phyloP scores from a whole-genome alignment of 495 filamentous ascomycete species.

The Aspergillus leporis region DNA sequence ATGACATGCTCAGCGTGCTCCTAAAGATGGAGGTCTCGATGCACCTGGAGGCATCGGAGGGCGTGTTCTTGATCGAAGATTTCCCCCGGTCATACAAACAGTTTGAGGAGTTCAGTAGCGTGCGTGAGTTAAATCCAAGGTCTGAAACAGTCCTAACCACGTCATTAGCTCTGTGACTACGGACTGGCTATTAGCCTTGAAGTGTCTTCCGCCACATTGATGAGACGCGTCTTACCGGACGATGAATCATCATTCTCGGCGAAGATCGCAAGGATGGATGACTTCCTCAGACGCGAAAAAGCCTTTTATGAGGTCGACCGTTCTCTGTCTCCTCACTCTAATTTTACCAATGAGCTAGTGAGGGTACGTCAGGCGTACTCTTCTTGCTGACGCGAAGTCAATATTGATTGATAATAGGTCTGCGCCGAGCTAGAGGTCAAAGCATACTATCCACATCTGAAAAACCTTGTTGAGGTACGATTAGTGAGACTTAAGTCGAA shows the following conservation, averaged over 20 bases:
- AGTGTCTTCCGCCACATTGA: neutral
- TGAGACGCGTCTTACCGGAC: neutral
- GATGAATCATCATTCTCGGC: neutral
- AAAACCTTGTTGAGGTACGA: neutral
- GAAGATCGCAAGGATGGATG: neutral
- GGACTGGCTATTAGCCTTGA: neutral
- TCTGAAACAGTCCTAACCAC: neutral
- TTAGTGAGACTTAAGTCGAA: neutral
- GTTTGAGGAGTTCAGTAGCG: neutral
- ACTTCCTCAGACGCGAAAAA: neutral
- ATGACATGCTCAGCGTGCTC: neutral
- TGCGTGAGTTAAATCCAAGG: neutral
- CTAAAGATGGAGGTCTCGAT: neutral
- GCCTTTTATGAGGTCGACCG: neutral
- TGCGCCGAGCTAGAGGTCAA: neutral
- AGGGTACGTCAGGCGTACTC: neutral
- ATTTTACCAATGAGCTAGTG: neutral
- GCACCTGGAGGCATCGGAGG: neutral
- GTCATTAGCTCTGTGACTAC: neutral
- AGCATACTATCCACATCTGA: neutral
- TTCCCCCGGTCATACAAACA: constrained; percentile 1
- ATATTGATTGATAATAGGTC: neutral
- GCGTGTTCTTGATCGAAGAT: neutral
- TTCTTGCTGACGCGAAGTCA: neutral
- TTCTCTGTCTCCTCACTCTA: neutral